phyloP scores from a whole-genome alignment of 1,284 basidiomycete species.

The Pseudozyma thailandica region DNA sequence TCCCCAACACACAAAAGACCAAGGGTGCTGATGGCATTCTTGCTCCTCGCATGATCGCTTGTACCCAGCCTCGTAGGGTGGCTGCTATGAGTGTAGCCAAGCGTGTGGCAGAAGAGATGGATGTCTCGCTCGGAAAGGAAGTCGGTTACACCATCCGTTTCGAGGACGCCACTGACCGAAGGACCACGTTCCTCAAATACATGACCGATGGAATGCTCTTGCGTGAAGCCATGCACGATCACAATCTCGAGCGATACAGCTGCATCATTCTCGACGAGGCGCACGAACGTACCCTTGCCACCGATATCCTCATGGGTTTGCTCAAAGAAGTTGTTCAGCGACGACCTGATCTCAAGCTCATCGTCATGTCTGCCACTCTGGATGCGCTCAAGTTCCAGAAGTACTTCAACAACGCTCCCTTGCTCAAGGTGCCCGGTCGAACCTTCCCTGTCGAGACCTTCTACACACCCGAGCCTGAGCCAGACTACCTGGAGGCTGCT shows the following conservation, averaged over 20 bases:
- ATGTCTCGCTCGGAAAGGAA: constrained; percentile 89
- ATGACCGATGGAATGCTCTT: constrained; percentile 99
- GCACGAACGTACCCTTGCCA: constrained; percentile 96
- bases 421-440: constrained; percentile 95
- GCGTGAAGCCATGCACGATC: constrained; percentile 97
- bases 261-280: constrained; percentile 99
- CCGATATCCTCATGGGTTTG: constrained; percentile 97
- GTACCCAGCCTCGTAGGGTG: constrained; percentile 95
- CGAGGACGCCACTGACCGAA: constrained; percentile 85
- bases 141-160: constrained; percentile 99
- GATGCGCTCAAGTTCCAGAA: constrained; percentile 96
- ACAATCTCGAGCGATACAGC: constrained; percentile 86
- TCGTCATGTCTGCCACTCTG: constrained; percentile 98
- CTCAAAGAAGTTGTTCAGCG: constrained; percentile 79
- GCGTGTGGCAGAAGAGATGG: constrained; percentile 98
- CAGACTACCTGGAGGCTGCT: constrained; percentile 96
- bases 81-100: constrained; percentile 98
- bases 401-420: constrained; percentile 90
- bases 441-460: constrained; percentile 95
- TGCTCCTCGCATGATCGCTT: constrained; percentile 89
- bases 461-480: constrained; percentile 94
- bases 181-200: constrained; percentile 72
- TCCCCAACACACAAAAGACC: constrained; percentile 75
- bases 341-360: constrained; percentile 91
- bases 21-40: constrained; percentile 65